Evolutionary conservation across 1,284 basidiomycete genomes (phyloP).

Genomic region (Microbotryum silenes-acaulis): DNA sequence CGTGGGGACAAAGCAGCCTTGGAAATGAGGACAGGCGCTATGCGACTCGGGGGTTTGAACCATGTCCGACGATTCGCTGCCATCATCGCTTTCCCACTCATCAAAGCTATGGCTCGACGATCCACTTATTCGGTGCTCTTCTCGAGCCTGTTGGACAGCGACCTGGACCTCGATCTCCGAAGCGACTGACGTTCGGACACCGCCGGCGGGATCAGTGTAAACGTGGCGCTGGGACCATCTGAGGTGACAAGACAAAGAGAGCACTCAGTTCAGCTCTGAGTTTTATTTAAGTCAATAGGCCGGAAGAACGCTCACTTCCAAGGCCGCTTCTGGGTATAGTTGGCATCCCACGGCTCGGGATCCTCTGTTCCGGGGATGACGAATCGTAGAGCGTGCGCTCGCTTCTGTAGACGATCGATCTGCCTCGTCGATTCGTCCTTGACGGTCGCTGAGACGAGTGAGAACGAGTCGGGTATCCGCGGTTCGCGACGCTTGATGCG

Average conservation of each 20-base stretch:
- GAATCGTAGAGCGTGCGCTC: too few species aligned
- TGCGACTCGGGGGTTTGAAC: background rate
- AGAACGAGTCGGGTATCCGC: constrained; percentile 1
- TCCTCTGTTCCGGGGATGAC: too few species aligned
- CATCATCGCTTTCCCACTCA: background rate
- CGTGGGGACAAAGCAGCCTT: too few species aligned
- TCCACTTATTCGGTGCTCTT: background rate
- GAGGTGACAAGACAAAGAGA: background rate
- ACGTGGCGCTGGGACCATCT: constrained; percentile 7
- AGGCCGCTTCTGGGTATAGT: too few species aligned
- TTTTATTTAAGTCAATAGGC: too few species aligned
- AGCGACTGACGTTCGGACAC: background rate
- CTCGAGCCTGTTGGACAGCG: background rate
- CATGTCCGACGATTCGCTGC: background rate
- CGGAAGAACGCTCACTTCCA: too few species aligned
- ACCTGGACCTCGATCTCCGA: constrained; percentile 5
- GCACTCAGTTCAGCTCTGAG: too few species aligned
- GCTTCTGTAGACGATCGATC: background rate
- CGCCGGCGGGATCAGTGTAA: background rate
- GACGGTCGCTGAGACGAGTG: background rate
- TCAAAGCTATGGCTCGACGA: background rate
- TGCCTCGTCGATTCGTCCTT: background rate
- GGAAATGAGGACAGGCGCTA: too few species aligned
- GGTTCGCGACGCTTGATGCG: constrained; percentile 1
- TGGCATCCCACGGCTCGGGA: too few species aligned